A percentile compares a stretch with the other conserved stretches of the same genome.
phyloP scores from a whole-genome alignment of 495 filamentous ascomycete species.

The Parathielavia appendiculata region DNA sequence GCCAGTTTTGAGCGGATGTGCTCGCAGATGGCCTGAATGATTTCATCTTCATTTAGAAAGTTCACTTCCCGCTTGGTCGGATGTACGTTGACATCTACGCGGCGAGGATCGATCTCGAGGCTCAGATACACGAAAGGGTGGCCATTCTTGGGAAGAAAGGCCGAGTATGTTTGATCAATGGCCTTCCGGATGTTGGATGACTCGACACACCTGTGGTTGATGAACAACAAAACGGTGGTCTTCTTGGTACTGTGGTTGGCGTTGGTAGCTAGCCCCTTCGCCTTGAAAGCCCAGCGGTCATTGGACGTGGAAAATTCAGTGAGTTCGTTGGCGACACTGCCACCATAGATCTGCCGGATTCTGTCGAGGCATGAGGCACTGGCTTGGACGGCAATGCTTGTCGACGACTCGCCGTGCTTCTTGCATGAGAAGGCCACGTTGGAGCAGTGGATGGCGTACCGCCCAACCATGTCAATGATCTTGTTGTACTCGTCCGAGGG shows the following conservation, averaged over 20 bases:
- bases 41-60: constrained; percentile 97
- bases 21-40: constrained; percentile 81
- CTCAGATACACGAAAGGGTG: constrained; percentile 94
- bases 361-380: constrained; percentile 69
- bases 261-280: constrained; percentile 78
- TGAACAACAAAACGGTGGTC: constrained; percentile 85
- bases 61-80: constrained; percentile 98
- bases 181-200: constrained; percentile 84
- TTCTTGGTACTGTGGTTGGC: constrained; percentile 95
- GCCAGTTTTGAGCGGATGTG: constrained; percentile 74
- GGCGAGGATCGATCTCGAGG: constrained; percentile 85
- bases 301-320: constrained; percentile 70
- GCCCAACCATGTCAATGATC: constrained; percentile 90
- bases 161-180: constrained; percentile 83
- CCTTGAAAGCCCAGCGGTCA: constrained; percentile 74
- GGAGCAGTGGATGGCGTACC: constrained; percentile 90
- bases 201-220: constrained; percentile 96
- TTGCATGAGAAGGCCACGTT: constrained; percentile 94
- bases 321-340: constrained; percentile 81
- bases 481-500: constrained; percentile 95
- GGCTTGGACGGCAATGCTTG: constrained; percentile 70
- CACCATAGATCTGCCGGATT: constrained; percentile 86
- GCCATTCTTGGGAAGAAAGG: constrained; percentile 88
- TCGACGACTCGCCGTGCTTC: constrained; percentile 84
- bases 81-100: constrained; percentile 97